Base-by-base conservation (phyloP, 441 rosid genomes). In the Flueggea neowawraea region DNA sequence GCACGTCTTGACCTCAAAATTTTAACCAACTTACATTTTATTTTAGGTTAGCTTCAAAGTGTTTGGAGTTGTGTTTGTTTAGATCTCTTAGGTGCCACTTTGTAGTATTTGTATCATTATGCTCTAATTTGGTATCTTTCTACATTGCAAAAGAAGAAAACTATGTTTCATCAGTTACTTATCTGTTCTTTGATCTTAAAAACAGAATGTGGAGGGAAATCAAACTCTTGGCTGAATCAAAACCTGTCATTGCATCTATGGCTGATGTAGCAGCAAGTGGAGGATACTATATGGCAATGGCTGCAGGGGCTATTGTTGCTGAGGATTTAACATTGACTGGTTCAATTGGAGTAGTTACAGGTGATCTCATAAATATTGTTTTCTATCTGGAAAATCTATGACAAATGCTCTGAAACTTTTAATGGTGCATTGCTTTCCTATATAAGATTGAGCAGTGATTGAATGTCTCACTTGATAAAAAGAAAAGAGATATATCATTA, bases 221-320 rank as follows among this genome's bases (percentile, higher is more conserved):
- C 69, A 86, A 78, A 73, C 89, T 89, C 58, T 69, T 92, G 78
- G 91, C 98, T 64, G 88, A 70, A 78, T 78, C 84, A 67, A 92
- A 84, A 67, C 98, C 96, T 0, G 98, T 89, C 65, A 72, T 92
- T 62, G 96, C 98, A 55, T 92, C 98, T 57, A 92, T 92, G 98
- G 74, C 88, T 70, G 96, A 92, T 78, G 98, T 92, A 53, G 98
- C 98, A 68, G 98, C 95, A 52, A 94, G 96, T 73, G 98, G 98
- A 70, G 98, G 98, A 62, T 94, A 94, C 75, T 94, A 94, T 77
- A 94, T 94, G 96, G 97, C 98, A 57, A 94, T 94, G 97, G 97
- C 90, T 62, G 84, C 96, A 50, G 84, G 72, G 60, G 50, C 84
- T 60, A 83, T 92, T 50, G 83, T 89, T 69, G 96, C 98, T 33